Conservation (phyloP, 1,284 basidiomycete species). For the Pseudozyma tsukubaensis region DNA sequence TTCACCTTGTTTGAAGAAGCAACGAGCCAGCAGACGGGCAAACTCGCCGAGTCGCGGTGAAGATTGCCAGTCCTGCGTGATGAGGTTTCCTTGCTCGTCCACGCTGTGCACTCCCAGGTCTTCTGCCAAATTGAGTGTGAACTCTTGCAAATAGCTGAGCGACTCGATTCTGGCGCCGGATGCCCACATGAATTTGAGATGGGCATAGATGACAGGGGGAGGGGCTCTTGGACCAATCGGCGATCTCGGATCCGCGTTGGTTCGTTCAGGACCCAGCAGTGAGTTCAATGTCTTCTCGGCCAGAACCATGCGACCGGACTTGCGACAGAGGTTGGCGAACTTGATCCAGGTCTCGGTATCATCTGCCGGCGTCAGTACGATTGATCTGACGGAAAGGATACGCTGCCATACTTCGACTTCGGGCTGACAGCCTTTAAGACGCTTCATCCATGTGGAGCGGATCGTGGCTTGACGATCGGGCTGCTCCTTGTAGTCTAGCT, state of each 20-base stretch:
- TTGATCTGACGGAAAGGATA: conserved; percentile 92
- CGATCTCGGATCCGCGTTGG: conserved; percentile 48
- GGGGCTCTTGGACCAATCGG: conserved; percentile 73
- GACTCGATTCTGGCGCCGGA: conserved; percentile 82
- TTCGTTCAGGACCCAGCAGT: conserved; percentile 63
- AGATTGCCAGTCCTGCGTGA: conserved; percentile 61
- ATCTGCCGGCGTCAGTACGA: conserved; percentile 92
- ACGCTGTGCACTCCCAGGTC: conserved; percentile 77
- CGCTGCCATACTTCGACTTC: conserved; percentile 99
- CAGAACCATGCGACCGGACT: conserved; percentile 84
- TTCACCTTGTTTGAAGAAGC: conserved; percentile 95
- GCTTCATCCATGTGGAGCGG: conserved; percentile 69
- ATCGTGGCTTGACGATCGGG: conserved; percentile 77
- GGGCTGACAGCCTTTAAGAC: conserved; percentile 93
- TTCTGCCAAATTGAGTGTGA: conserved; percentile 77
- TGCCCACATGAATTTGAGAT: conserved; percentile 97
- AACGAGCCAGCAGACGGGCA: conserved; percentile 89
- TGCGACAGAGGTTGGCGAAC: conserved; percentile 87
- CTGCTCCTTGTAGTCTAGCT: conserved; percentile 77
- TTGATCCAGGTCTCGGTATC: conserved; percentile 98
- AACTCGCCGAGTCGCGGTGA: conserved; percentile 75
- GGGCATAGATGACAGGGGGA: conserved; percentile 95
- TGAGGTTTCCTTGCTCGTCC: conserved; percentile 59
- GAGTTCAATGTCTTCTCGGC: conserved; percentile 95
- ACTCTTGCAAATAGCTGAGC: conserved; percentile 85